Evolutionary conservation across 2,329 filamentous ascomycete genomes (phyloP).

Genomic region (Thielaviopsis punctulata): DNA sequence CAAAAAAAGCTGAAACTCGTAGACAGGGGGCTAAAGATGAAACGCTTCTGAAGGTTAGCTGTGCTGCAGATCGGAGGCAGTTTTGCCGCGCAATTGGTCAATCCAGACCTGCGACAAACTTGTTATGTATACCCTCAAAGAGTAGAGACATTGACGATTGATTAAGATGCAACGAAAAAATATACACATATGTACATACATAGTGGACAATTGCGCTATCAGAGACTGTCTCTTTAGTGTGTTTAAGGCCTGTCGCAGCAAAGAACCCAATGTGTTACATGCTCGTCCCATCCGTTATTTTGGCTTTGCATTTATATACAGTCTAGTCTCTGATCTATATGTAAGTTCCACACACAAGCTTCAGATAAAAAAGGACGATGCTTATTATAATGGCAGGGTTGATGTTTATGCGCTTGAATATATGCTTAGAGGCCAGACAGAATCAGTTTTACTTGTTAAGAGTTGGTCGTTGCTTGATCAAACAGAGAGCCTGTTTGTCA

Average conservation of each 20-base stretch:
- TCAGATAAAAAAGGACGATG: neutral
- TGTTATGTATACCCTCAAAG: neutral
- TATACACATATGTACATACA: neutral
- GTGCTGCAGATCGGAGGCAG: conserved; percentile 1
- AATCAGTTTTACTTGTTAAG: neutral
- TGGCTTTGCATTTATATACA: too few relatives aligned
- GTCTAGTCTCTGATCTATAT: neutral
- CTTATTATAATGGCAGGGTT: neutral
- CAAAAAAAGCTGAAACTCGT: neutral
- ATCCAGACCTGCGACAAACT: neutral
- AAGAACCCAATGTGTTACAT: neutral
- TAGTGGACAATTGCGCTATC: too few relatives aligned
- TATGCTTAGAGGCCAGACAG: neutral
- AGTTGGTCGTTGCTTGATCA: neutral
- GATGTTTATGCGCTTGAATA: neutral
- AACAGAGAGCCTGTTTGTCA: too few relatives aligned
- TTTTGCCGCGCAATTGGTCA: neutral
- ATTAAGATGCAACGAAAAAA: too few relatives aligned
- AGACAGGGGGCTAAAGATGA: neutral
- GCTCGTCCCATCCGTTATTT: too few relatives aligned
- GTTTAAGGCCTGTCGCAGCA: neutral
- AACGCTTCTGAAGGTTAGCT: conserved; percentile 1
- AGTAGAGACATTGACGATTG: too few relatives aligned
- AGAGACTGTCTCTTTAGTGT: neutral
- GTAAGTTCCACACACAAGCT: neutral